Evolutionary conservation across 257 asterid genomes (phyloP), one percentile per base, ranked within the genome.

Genomic region (Hygrophila difformis): DNA sequence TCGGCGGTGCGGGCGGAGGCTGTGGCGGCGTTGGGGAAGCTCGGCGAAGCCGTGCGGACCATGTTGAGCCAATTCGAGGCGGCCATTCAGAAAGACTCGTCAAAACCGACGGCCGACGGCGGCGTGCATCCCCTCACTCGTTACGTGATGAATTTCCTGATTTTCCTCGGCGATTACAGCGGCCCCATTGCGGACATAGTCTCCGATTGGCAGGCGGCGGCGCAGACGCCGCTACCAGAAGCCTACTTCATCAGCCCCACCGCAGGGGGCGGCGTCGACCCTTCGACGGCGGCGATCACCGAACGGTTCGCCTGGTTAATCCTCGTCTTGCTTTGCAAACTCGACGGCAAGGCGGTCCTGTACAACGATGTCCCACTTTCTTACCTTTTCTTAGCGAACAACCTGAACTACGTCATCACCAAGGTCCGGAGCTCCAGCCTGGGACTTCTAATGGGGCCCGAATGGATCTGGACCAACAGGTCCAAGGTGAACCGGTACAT

Each of bases 71-170:
- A 87, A 55, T 83, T 87, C 8, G 93, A 87, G 73, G 64, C 71
- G 23, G 95, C 97, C 20, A 81, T 87, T 53, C 81, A 76, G 62
- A 87, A 83, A 64, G 95, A 83, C 45, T 37, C 91, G 1, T 75
- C 91, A 0, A 83, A 76, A 48, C 33, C 79, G 5, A 61, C 76
- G 2, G 37, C 74, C 40, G 79, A 69, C 43, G 93, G 97, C 31
- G 83, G 75, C 0, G 69, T 83, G 10, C 97, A 87, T 39, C 97
- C 97, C 0, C 79, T 87, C 49, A 75, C 97, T 3, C 93, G 94
- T 21, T 87, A 87, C 67, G 97, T 83, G 53, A 87, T 87, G 97
- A 87, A 87, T 49, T 80, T 69, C 59, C 70, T 87, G 11, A 70
- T 75, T 15, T 76, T 83, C 64, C 68, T 87, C 46, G 60, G 73